phyloP scores from a whole-genome alignment of 2,329 filamentous ascomycete species.

The Parascedosporium putredinis region DNA sequence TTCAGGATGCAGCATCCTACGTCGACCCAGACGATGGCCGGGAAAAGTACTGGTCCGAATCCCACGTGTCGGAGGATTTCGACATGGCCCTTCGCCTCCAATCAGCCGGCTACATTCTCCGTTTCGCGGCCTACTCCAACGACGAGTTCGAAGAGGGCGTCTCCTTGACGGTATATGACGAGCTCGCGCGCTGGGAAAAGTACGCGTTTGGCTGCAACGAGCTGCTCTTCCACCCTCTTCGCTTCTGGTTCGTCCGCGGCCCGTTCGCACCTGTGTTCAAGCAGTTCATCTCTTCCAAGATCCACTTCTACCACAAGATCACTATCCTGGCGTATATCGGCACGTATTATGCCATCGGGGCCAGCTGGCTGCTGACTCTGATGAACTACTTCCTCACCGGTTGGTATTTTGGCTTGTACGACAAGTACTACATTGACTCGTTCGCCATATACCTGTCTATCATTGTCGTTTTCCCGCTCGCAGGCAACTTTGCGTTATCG shows the following conservation, averaged over 20 bases:
- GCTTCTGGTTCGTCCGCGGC: conserved; percentile 49
- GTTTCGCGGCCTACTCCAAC: conserved; percentile 57
- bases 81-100: conserved; percentile 66
- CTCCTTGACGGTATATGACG: conserved; percentile 62
- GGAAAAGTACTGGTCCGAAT: conserved; percentile 65
- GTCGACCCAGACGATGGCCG: conserved; percentile 43
- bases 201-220: conserved; percentile 65
- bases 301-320: conserved; percentile 55
- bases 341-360: conserved; percentile 62
- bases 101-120: conserved; percentile 55
- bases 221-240: conserved; percentile 57
- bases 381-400: conserved; percentile 64
- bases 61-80: conserved; percentile 68
- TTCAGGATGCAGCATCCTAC: conserved; percentile 24
- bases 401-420: conserved; percentile 57
- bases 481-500: conserved; percentile 51
- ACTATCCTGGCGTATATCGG: conserved; percentile 63
- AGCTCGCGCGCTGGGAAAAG: conserved; percentile 63
- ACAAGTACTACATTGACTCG: conserved; percentile 57
- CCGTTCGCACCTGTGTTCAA: conserved; percentile 57
- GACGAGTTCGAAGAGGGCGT: conserved; percentile 66
- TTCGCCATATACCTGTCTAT: conserved; percentile 55
- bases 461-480: conserved; percentile 52
- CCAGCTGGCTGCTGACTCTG: conserved; percentile 54
- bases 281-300: conserved; percentile 48